Evolutionary conservation across 2,329 filamentous ascomycete species (phyloP), one percentile per base, ranked within the genome.

Genomic region (Zopfia rhizophila): DNA sequence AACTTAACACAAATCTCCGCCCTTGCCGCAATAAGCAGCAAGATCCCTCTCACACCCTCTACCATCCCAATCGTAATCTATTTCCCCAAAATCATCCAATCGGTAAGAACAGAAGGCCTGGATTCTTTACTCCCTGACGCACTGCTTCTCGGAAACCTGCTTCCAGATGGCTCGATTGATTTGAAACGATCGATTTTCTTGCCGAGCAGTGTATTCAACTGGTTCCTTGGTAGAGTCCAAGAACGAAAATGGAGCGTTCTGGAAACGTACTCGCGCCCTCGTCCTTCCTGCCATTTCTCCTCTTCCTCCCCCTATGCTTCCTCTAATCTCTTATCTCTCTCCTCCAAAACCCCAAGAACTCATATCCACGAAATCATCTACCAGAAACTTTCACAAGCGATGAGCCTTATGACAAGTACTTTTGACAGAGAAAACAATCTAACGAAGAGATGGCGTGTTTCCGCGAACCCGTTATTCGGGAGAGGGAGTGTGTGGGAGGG

Each of bases 401-500:
- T 54, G 13, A 18, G 16, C 1, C 17, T 69, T 7, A 65, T 68
- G 52, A 22, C 7, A 0, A 30, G n/a, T 1, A 23, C 23, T 3
- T 18, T 3, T 4, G 46, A 50, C 7, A 39, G 66, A 2, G 67
- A 70, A 41, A 33, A 50, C 3, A 43, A 55, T n/a, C 17, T 68
- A 8, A 69, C 65, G 11, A 70, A 70, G 58, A 35, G 67, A 28
- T 70, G 65, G 65, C 45, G 61, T 4, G 46, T 40, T 3, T 55
- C 43, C 3, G 27, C 7, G 2, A 65, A 64, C 0, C 55, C 51
- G 11, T 53, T 69, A 58, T 60, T 46, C 21, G 46, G 16, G 29
- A 36, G 7, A 24, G 67, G 65, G 3, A 51, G 53, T 18, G 58
- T 70, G 22, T 70, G 67, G 67, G 67, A 70, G 48, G 67, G 67